A percentile compares a stretch with the other conserved stretches of the same genome.
Evolutionary conservation across 164 flowering plant species (phyloP).

Genomic region (Vitis amurensis): DNA sequence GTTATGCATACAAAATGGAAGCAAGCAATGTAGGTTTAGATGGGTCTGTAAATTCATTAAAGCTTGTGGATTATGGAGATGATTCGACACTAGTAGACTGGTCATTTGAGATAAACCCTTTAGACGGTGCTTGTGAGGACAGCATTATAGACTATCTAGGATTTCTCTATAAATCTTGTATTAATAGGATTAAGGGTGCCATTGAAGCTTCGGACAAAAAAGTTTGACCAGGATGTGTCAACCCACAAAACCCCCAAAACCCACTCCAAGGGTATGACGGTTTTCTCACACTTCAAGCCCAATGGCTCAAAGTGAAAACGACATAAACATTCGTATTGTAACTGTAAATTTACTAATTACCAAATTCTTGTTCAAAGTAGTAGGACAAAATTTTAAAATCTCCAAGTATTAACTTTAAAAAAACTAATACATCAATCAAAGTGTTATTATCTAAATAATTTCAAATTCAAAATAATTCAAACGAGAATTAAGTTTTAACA

Average conservation of each 20-base stretch:
- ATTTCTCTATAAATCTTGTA: constrained; percentile 59
- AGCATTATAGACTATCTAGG: constrained; percentile 51
- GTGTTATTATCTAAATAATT: too few species aligned
- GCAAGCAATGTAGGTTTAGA: constrained; percentile 64
- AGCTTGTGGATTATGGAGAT: constrained; percentile 47
- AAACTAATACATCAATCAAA: too few species aligned
- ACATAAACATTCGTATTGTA: too few species aligned
- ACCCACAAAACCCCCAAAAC: too few species aligned
- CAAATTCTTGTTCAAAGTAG: too few species aligned
- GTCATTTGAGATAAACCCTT: constrained; percentile 50
- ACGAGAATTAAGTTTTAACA: too few species aligned
- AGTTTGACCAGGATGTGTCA: background rate
- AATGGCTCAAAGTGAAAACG: too few species aligned
- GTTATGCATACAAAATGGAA: constrained; percentile 50
- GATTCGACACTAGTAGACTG: constrained; percentile 46
- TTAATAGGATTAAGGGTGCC: constrained; percentile 46
- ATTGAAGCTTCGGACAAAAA: constrained; percentile 19
- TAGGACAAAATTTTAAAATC: too few species aligned
- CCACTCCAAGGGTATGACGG: too few species aligned
- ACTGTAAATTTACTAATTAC: fast-evolving
- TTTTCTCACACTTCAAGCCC: fast-evolving
- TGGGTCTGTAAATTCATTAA: constrained; percentile 54
- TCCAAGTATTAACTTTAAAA: too few species aligned
- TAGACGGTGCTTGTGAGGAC: constrained; percentile 48
- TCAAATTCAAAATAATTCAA: too few species aligned